phyloP scores from a whole-genome alignment of 768 basidiomycete genomes.

The Clitopilus passeckerianus region DNA sequence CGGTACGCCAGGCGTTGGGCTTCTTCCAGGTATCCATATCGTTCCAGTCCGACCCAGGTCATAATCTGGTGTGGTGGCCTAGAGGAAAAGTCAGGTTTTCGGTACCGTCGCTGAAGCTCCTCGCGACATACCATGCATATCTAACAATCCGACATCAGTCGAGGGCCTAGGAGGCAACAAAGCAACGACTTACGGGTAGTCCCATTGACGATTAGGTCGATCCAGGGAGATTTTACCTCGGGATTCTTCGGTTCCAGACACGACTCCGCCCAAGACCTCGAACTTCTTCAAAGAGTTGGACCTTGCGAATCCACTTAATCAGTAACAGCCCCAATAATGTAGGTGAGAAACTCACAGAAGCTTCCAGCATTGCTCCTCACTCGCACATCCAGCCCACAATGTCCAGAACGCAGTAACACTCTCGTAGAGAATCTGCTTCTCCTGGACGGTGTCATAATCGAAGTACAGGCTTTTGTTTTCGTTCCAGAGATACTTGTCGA shows the following conservation, averaged over 20 bases:
- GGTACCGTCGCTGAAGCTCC: constrained; percentile 1
- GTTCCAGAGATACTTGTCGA: constrained; percentile 97
- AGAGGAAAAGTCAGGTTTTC: constrained; percentile 8
- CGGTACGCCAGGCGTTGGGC: constrained; percentile 91
- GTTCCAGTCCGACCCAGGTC: constrained; percentile 95
- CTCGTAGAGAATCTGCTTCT: constrained; percentile 92
- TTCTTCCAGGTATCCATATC: constrained; percentile 93
- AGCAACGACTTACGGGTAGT: constrained; percentile 72
- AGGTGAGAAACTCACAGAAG: constrained; percentile 65
- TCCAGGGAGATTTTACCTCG: constrained; percentile 94
- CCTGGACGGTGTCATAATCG: constrained; percentile 91
- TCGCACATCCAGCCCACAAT: constrained; percentile 96
- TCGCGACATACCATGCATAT: constrained; percentile 56
- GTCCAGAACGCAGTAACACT: constrained; percentile 97
- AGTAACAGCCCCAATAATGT: background rate
- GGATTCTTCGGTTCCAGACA: constrained; percentile 95
- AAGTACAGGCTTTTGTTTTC: constrained; percentile 92
- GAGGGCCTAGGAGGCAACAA: constrained; percentile 7
- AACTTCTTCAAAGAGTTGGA: constrained; percentile 89
- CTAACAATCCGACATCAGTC: constrained; percentile 25
- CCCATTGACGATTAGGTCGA: constrained; percentile 98
- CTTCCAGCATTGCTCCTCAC: constrained; percentile 91
- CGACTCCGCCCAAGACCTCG: constrained; percentile 91
- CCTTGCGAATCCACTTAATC: constrained; percentile 31
- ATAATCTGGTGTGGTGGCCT: constrained; percentile 99